Conservation (phyloP, 441 rosid species). For the Mallotus japonicus region DNA sequence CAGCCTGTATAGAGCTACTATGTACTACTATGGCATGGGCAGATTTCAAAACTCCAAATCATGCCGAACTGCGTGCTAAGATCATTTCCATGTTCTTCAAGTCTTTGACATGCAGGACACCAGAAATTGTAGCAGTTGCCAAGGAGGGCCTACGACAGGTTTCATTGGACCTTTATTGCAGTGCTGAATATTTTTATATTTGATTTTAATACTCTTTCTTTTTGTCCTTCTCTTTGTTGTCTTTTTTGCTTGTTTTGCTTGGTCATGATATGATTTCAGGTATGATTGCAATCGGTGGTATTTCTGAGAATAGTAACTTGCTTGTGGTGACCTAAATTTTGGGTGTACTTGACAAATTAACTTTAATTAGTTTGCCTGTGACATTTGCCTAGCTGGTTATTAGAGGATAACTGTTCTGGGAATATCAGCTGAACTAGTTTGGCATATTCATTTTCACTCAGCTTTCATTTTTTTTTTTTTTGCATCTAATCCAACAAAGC, state of each 20-base stretch:
- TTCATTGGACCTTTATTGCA: conserved; percentile 25
- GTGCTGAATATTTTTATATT: background rate
- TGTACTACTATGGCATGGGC: conserved; percentile 99
- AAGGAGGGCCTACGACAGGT: conserved; percentile 99
- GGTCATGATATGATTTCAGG: conserved; percentile 3
- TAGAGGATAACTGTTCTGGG: background rate
- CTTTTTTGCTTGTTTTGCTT: background rate
- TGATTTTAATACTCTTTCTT: background rate
- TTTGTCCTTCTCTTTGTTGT: conserved; percentile 1
- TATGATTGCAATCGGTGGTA: background rate
- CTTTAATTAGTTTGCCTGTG: background rate
- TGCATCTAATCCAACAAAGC: background rate
- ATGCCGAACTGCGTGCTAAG: conserved; percentile 86
- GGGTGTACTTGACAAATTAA: background rate
- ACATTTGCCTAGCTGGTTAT: background rate
- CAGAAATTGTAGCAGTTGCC: conserved; percentile 97
- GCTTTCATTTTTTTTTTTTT: background rate
- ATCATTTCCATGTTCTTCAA: conserved; percentile 99
- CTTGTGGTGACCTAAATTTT: background rate
- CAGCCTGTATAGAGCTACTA: conserved; percentile 94
- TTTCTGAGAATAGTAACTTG: background rate
- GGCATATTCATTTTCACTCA: background rate
- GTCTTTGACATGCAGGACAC: conserved; percentile 87
- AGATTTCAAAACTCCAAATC: conserved; percentile 84
- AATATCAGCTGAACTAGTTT: background rate